Evolutionary conservation across 2,329 filamentous ascomycete genomes (phyloP).

Genomic region (Fusarium phyllophilum): DNA sequence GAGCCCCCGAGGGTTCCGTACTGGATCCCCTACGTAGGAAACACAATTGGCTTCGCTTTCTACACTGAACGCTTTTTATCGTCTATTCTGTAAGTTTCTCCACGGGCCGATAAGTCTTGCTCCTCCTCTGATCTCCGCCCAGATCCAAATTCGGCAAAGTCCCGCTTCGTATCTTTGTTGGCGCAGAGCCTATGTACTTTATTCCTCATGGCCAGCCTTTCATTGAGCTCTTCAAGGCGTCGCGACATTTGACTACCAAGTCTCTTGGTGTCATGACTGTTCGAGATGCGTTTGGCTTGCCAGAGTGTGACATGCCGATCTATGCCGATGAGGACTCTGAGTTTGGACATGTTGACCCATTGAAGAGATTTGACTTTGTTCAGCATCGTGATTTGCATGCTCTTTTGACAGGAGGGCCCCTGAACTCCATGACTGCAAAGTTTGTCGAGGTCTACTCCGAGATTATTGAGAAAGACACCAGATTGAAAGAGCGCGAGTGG

Average conservation of each 20-base stretch:
- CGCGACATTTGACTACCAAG: constrained; percentile 27
- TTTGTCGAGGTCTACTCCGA: constrained; percentile 18
- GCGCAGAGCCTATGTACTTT: constrained; percentile 32
- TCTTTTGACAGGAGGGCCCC: constrained; percentile 2
- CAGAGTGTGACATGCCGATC: constrained; percentile 7
- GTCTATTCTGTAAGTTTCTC: constrained; percentile 11
- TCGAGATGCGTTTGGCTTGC: constrained; percentile 31
- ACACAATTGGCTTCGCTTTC: constrained; percentile 27
- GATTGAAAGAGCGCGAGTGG: constrained; percentile 7
- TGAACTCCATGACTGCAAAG: constrained; percentile 8
- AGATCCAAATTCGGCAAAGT: constrained; percentile 33
- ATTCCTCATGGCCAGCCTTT: constrained; percentile 30
- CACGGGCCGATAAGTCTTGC: accelerated
- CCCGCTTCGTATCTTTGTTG: constrained; percentile 28
- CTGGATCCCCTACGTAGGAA: constrained; percentile 25
- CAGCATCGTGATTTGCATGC: constrained; percentile 27
- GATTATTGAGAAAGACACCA: constrained; percentile 3
- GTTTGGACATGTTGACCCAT: constrained; percentile 8
- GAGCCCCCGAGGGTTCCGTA: constrained; percentile 30
- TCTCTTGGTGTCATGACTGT: constrained; percentile 25
- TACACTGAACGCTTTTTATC: constrained; percentile 26
- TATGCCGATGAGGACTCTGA: constrained; percentile 16
- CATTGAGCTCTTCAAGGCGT: constrained; percentile 25
- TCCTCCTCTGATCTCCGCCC: background rate
- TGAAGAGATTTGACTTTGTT: constrained; percentile 15